phyloP scores from a whole-genome alignment of 2,329 filamentous ascomycete genomes.

The Didymella exigua region DNA sequence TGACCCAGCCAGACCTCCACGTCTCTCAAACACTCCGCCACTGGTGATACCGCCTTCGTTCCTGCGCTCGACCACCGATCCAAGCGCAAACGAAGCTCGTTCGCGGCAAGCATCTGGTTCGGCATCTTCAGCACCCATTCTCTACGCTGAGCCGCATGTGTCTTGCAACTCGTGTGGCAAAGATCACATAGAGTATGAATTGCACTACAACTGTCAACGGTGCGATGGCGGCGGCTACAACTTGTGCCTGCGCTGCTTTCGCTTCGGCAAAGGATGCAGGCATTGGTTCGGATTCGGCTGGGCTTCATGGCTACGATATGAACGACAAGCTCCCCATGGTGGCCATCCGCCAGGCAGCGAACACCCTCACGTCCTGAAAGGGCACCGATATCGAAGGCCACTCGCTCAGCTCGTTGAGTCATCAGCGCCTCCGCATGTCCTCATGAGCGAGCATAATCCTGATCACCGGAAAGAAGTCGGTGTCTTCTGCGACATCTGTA shows the following conservation, averaged over 20 bases:
- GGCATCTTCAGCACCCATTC: constrained; percentile 29
- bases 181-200: constrained; percentile 77
- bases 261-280: constrained; percentile 74
- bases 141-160: constrained; percentile 73
- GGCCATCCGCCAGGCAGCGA: constrained; percentile 51
- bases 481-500: constrained; percentile 81
- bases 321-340: constrained; percentile 49
- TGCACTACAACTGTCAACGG: constrained; percentile 80
- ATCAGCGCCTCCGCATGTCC: constrained; percentile 23
- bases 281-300: constrained; percentile 90
- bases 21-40: constrained; percentile 36
- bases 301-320: constrained; percentile 71
- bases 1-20: constrained; percentile 34
- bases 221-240: constrained; percentile 77
- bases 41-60: constrained; percentile 28
- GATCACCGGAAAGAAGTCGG: constrained; percentile 73
- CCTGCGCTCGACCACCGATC: constrained; percentile 41
- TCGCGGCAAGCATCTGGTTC: constrained; percentile 24
- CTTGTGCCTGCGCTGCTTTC: constrained; percentile 82
- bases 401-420: constrained; percentile 32
- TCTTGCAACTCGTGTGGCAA: constrained; percentile 74
- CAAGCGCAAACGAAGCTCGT: constrained; percentile 24
- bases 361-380: constrained; percentile 59
- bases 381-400: constrained; percentile 52
- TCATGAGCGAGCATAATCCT: constrained; percentile 70